phyloP scores from a whole-genome alignment of 2,329 filamentous ascomycete genomes.

The Mycosphaerella sp. region DNA sequence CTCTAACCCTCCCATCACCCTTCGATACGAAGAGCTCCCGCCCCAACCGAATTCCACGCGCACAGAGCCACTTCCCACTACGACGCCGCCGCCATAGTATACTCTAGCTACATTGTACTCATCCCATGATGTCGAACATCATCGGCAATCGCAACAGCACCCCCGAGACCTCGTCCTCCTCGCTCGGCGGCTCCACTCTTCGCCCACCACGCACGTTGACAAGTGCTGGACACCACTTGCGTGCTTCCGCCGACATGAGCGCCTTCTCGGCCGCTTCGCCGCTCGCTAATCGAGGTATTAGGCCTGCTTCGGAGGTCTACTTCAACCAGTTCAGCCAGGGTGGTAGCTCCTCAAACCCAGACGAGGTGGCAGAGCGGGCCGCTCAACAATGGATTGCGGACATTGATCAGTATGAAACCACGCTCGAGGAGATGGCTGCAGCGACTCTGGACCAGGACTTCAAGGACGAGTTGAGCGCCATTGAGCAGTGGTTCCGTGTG shows the following conservation, averaged over 20 bases:
- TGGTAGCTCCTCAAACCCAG: constrained; percentile 60
- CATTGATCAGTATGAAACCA: constrained; percentile 98
- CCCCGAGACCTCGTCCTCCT: constrained; percentile 77
- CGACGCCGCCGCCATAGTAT: constrained; percentile 2
- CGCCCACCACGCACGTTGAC: constrained; percentile 62
- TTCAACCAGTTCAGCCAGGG: constrained; percentile 70
- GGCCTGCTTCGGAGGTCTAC: constrained; percentile 87
- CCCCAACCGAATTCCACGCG: constrained; percentile 5
- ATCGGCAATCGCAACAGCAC: constrained; percentile 87
- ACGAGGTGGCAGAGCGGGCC: constrained; percentile 86
- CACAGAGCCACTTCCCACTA: constrained; percentile 6
- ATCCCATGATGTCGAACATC: constrained; percentile 43
- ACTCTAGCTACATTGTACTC: constrained; percentile 1
- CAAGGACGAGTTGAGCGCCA: constrained; percentile 97
- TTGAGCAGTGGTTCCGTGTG: constrained; percentile 99
- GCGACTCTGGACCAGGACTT: constrained; percentile 99
- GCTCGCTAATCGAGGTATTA: constrained; percentile 69
- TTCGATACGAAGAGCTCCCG: neutral
- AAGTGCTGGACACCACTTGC: constrained; percentile 69
- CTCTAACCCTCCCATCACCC: constrained; percentile 2
- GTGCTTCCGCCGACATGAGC: constrained; percentile 93
- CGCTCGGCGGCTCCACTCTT: constrained; percentile 66
- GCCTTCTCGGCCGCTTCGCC: constrained; percentile 60
- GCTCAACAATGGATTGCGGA: constrained; percentile 99
- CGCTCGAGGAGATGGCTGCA: constrained; percentile 96